Base-by-base conservation (phyloP, 225 moss, liverwort and hornwort genomes). In the Straminergon stramineum region DNA sequence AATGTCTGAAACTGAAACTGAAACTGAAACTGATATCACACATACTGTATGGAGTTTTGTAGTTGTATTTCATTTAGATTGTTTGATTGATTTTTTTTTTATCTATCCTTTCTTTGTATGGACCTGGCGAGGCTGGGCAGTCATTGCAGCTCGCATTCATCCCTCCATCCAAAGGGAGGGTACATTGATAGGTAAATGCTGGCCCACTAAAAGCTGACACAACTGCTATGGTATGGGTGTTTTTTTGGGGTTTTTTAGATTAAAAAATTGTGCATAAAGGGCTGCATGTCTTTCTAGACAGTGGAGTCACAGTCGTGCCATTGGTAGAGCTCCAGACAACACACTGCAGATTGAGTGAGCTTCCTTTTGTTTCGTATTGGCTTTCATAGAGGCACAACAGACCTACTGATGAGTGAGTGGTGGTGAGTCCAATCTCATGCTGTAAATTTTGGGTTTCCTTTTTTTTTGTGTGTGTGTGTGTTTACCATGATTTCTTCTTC, bases 81-180 rank as follows among this genome's bases (percentile, higher is more conserved):
- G 1, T 5, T 65, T 13, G 45, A 34, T 26, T 56, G 11, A 1
- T 5, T 23, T 69, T 41, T 41, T 23, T 5, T 70, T n/a, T 3
- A 70, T 70, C 23, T 48, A 11, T 48, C 75, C 11, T 48, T 75
- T 17, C 28, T 21, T 30, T 37, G 37, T 37, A 78, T 6, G 9
- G 34, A 15, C 14, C 2, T 0, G 23, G 30, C 3, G 0, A 4
- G 34, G 24, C 4, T 0, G 2, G 35, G 58, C 7, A 17, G n/a
- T n/a, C 57, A 79, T 57, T 57, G 79, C 27, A 10, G 27, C n/a
- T 10, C 2, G 1, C 48, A 61, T 77, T n/a, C 65, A 60, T 66
- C 39, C 65, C 52, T 66, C 39, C 7, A 6, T 28, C 48, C 32
- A 64, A 68, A 52, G 12, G 45, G 8, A 10, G 20, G 34, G 34